Conservation (phyloP, 1,139 yeast species). For the Kodamaea suecica region DNA sequence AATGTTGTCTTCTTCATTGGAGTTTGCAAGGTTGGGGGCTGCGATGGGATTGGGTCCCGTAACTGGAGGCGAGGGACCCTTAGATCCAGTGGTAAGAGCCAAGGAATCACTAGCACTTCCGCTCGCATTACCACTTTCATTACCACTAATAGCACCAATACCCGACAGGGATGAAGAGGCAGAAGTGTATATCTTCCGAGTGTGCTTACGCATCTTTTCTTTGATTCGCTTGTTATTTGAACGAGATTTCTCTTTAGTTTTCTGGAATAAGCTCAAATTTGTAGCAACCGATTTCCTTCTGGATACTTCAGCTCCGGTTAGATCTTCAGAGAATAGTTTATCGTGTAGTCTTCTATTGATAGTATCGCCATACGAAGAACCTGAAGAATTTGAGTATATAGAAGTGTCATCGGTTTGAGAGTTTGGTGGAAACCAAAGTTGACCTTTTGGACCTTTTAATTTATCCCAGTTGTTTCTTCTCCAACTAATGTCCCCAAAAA, state of each 20-base stretch:
- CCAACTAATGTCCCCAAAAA: slow-evolving; percentile 63
- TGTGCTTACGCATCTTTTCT: slow-evolving; percentile 10
- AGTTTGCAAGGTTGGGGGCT: background rate
- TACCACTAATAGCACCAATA: background rate
- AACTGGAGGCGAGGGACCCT: background rate
- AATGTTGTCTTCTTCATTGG: background rate
- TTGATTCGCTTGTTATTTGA: slow-evolving; percentile 7
- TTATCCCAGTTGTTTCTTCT: slow-evolving; percentile 64
- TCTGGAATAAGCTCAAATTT: slow-evolving; percentile 10
- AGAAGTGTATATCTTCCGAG: slow-evolving; percentile 9
- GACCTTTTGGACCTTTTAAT: slow-evolving; percentile 51
- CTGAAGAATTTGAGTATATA: slow-evolving; percentile 3
- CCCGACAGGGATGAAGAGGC: slow-evolving; percentile 9
- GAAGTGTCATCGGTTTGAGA: slow-evolving; percentile 2
- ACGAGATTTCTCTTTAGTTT: slow-evolving; percentile 10
- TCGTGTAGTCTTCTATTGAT: slow-evolving; percentile 26
- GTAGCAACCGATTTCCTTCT: background rate
- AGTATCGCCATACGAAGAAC: slow-evolving; percentile 3
- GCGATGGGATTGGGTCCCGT: background rate
- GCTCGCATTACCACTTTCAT: slow-evolving; percentile 1
- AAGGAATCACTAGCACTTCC: too few species aligned
- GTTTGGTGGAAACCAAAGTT: slow-evolving; percentile 52
- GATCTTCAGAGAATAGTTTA: slow-evolving; percentile 24
- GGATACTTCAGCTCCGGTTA: too few species aligned
- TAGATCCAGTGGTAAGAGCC: background rate